These are phyloP conservation scores for Euphorbia tirucalli DNA, from an alignment of 345 rosid genomes.

Conservation along the genomic window DNA sequence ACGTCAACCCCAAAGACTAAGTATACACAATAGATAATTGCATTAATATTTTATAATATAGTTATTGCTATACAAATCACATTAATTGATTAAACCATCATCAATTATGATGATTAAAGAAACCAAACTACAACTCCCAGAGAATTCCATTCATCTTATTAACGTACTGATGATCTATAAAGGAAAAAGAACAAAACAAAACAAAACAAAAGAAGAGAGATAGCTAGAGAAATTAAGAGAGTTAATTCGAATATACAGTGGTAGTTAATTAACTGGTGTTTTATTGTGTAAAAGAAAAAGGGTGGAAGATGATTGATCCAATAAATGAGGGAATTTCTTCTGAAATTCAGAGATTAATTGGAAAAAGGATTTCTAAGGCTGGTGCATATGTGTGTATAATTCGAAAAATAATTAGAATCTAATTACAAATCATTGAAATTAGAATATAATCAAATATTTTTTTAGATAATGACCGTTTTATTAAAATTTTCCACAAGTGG, in stretches of 20 bases:
- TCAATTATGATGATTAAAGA: neutral
- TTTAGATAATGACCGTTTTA: too few species aligned
- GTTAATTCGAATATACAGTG: neutral
- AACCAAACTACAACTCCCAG: neutral
- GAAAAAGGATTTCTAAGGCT: too few species aligned
- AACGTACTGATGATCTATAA: neutral
- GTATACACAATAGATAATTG: neutral
- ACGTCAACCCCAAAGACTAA: constrained; percentile 4
- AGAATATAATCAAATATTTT: too few species aligned
- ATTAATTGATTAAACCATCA: neutral
- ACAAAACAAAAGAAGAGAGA: neutral
- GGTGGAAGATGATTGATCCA: too few species aligned
- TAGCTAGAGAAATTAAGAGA: neutral
- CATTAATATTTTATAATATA: neutral
- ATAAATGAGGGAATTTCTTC: constrained; percentile 36
- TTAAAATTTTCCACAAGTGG: too few species aligned
- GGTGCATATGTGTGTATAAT: too few species aligned
- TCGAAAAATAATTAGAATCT: too few species aligned
- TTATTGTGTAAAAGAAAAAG: constrained; percentile 24
- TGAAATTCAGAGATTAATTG: constrained; percentile 46
- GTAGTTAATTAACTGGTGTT: too few species aligned
- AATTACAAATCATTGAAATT: too few species aligned
- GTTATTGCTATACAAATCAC: neutral
- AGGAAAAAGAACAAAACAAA: neutral
- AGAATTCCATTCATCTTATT: constrained; percentile 9